Percentiles rank a stretch among this genome's conserved stretches.
Conservation (phyloP, 768 basidiomycete genomes). For the Serendipita sp. region DNA sequence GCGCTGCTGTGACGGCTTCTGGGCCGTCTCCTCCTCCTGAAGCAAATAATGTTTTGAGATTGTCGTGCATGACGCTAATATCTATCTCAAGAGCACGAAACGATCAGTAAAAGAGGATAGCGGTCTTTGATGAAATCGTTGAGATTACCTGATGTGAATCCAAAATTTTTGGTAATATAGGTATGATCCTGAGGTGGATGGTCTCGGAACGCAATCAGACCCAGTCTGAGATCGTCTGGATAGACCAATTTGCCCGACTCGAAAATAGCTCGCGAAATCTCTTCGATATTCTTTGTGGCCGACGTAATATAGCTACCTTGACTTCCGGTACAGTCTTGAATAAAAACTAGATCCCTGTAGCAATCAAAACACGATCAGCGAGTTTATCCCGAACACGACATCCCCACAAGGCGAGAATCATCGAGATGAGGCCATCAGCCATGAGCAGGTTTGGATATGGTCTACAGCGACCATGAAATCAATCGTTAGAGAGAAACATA, state of each 20-base stretch:
- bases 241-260: constrained; percentile 83
- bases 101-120: neutral
- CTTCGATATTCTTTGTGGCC: constrained; percentile 90
- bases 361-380: neutral
- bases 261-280: constrained; percentile 88
- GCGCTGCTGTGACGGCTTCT: constrained; percentile 88
- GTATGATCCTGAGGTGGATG: constrained; percentile 96
- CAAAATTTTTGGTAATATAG: constrained; percentile 85
- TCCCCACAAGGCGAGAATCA: neutral
- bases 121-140: neutral
- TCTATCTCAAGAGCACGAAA: constrained; percentile 23
- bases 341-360: constrained; percentile 76
- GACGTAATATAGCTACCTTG: constrained; percentile 85
- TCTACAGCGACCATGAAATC: neutral
- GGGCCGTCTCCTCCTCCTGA: constrained; percentile 90
- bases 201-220: constrained; percentile 88
- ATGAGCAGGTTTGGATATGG: neutral
- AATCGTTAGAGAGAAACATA: constrained; percentile 3
- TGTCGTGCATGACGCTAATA: constrained; percentile 69
- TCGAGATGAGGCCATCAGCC: neutral
- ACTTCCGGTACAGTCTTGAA: constrained; percentile 89
- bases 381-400: neutral
- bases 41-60: constrained; percentile 72
- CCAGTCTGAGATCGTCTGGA: constrained; percentile 78
- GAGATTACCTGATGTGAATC: constrained; percentile 52